These are phyloP conservation scores for Ustilago trichophora DNA, from an alignment of 1,284 basidiomycete genomes.

Conservation along the genomic window DNA sequence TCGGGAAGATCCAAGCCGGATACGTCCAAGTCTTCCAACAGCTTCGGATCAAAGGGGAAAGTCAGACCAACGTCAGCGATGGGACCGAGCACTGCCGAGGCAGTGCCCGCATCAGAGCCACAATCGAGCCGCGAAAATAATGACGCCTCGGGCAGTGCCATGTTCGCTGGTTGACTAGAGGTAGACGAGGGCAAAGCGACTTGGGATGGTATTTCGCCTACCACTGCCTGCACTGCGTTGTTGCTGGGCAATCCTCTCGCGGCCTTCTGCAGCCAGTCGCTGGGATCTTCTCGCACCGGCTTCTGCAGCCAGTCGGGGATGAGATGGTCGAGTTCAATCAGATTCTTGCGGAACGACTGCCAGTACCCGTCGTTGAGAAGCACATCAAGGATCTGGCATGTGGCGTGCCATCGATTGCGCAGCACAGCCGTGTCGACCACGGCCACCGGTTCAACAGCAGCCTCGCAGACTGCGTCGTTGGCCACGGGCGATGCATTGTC, in stretches of 20 bases:
- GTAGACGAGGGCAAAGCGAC: background rate
- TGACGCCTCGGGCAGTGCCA: background rate
- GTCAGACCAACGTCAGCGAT: background rate
- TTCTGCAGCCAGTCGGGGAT: constrained; percentile 35
- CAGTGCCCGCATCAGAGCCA: background rate
- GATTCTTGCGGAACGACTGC: constrained; percentile 37
- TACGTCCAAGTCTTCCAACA: constrained; percentile 11
- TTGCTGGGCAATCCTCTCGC: too few species aligned
- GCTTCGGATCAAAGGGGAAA: constrained; percentile 20
- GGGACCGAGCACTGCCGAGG: background rate
- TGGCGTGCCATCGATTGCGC: constrained; percentile 30
- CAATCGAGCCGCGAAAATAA: background rate
- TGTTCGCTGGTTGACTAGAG: background rate
- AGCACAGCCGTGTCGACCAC: constrained; percentile 9
- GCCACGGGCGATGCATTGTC: background rate
- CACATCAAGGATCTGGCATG: constrained; percentile 35
- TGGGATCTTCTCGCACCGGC: constrained; percentile 8
- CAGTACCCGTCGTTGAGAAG: constrained; percentile 45
- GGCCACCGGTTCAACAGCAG: background rate
- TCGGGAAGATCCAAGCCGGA: constrained; percentile 2
- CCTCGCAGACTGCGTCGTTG: background rate
- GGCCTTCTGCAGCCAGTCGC: background rate
- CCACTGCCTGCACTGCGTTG: too few species aligned
- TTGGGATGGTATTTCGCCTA: background rate
- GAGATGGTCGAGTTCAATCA: constrained; percentile 19